phyloP scores from a whole-genome alignment of 2,329 filamentous ascomycete genomes.

The Alternaria angustiovoidea region DNA sequence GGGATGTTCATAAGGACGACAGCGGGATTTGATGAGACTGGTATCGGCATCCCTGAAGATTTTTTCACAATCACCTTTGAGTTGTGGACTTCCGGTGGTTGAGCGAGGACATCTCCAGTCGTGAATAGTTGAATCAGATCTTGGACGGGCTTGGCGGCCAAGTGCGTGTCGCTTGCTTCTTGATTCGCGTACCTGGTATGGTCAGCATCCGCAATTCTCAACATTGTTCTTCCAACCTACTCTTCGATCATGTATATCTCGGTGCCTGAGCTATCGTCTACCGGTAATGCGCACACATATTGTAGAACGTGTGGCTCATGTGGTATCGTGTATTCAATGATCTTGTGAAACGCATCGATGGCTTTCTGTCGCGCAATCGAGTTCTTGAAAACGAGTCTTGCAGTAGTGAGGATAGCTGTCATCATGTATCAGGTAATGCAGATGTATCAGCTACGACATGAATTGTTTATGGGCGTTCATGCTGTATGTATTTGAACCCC shows the following conservation, averaged over 20 bases:
- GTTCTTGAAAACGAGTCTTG: slow-evolving; percentile 29
- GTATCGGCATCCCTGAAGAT: neutral
- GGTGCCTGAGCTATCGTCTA: slow-evolving; percentile 22
- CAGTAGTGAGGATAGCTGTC: slow-evolving; percentile 32
- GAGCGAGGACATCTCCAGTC: slow-evolving; percentile 27
- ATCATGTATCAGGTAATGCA: neutral
- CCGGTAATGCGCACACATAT: slow-evolving; percentile 33
- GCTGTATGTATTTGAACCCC: neutral
- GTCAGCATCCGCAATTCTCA: neutral
- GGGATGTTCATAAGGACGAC: slow-evolving; percentile 28
- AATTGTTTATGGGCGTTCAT: neutral
- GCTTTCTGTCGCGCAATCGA: slow-evolving; percentile 20
- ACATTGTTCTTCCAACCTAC: neutral
- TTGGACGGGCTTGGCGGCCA: slow-evolving; percentile 31
- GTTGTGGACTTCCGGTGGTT: slow-evolving; percentile 32
- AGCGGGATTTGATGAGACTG: slow-evolving; percentile 15
- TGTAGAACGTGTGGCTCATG: slow-evolving; percentile 35
- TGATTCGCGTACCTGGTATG: slow-evolving; percentile 25
- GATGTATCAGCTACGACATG: neutral
- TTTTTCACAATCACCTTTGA: slow-evolving; percentile 15
- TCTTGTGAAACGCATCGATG: slow-evolving; percentile 32
- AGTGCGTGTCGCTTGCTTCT: slow-evolving; percentile 30
- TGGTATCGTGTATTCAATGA: slow-evolving; percentile 30
- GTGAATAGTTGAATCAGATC: slow-evolving; percentile 34
- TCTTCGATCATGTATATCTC: slow-evolving; percentile 42